Base-by-base conservation (phyloP, 768 basidiomycete species). In the Kwoniella dejecticola region DNA sequence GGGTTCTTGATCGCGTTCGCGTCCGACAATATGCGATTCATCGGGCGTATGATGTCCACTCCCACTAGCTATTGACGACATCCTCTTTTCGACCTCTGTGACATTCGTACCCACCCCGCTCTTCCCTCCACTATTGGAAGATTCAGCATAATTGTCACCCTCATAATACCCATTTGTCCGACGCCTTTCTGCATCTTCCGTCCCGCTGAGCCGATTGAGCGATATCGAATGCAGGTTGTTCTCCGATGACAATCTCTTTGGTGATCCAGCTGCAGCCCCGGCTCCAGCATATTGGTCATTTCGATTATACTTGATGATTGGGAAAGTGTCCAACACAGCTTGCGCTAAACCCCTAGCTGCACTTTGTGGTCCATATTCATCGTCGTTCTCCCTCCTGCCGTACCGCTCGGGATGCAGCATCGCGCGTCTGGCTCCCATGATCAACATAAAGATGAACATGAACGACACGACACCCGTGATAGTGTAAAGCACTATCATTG, bases 251-350 rank as follows among this genome's bases (percentile, higher is more conserved):
- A 60, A 40, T 15, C 55, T 40, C n/a, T 55, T 62, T n/a, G 60
- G 24, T 58, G 68, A 41, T 45, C 52, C 63, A 58, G 62, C 17
- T 36, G 27, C 54, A 52, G 23, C 23, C 19, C 23, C 31, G n/a
- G n/a, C n/a, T 8, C 44, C 44, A 45, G 8, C 40, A 17, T 10
- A 50, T 19, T 46, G 38, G 30, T 31, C 24, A 17, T 40, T 52
- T 71, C 76, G 42, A 17, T 64, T 63, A 69, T 93, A 98, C 77
- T 92, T 91, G 79, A 95, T 87, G 64, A 96, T 81, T 3, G 94
- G 93, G 81, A 98, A 98, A 2, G 93, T 96, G 68, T 98, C 94
- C 56, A 98, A 82, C 59, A 98, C 93, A 19, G 95, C 95, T 19
- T 90, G 86, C 1, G 90, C 89, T 52, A 98, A 83, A 6, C 93